Evolutionary conservation across 129 eudicot genomes (phyloP), one percentile per base, ranked within the genome.

Genomic region (Pseudognaphalium luteoalbum): DNA sequence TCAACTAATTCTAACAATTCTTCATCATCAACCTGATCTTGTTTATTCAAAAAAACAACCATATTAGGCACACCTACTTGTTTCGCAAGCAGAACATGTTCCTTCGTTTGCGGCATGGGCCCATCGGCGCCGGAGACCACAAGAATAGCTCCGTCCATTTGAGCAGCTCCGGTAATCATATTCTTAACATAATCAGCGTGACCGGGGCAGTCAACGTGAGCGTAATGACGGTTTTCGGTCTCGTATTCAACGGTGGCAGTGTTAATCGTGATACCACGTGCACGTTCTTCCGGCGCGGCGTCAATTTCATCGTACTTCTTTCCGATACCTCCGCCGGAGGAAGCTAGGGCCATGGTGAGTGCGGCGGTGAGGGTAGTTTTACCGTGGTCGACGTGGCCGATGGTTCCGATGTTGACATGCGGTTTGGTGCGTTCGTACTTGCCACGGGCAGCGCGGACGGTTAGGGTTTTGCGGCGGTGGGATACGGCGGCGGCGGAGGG

Each of bases 311-410:
- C 97, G 69, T 89, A 91, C 16, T 91, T 91, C 9, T 91, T 91
- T 4, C 90, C 92, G 20, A 84, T 79, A 3, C 90, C 85, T 47
- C 85, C 79, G 6, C 92, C 90, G 3, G 77, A 33, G 68, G 95
- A 77, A 41, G 97, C 97, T 6, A 88, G 32, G 7, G 97, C 97
- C 97, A 91, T 91, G 69, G 97, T 91, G 22, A 92, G 85, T 7
- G 96, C 96, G 17, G 97, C 97, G 15, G 97, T 92, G 59, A 92
- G 91, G 6, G 97, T 92, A 68, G 97, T 92, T 3, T 92, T 92
- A 0, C 97, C 97, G 37, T 92, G 97, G 91, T 92, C 97, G 57
- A 89, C 97, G 71, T 92, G 97, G 76, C 97, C 97, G 76, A 91
- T 91, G 17, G 97, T 91, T 32, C 97, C 97, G 32, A 91, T 89